Evolutionary conservation across 768 basidiomycete genomes (phyloP).

Genomic region (Phaffia australis): DNA sequence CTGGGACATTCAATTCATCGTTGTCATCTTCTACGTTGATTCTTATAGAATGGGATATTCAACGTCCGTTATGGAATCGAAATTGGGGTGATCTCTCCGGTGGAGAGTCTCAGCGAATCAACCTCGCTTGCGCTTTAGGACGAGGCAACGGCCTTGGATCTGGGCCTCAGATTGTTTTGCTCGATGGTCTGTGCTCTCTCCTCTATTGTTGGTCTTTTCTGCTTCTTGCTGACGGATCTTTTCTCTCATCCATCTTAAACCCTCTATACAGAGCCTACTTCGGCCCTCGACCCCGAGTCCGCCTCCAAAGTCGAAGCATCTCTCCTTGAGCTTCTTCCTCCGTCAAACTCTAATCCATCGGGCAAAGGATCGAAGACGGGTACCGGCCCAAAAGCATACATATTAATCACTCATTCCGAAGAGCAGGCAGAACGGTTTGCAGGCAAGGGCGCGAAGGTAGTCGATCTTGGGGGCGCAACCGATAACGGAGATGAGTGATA

Average conservation of each 20-base stretch:
- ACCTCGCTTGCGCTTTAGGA: conserved; percentile 62
- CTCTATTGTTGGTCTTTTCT: neutral
- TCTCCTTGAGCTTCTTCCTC: conserved; percentile 47
- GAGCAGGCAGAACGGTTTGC: conserved; percentile 25
- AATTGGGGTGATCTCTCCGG: conserved; percentile 72
- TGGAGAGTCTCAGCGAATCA: conserved; percentile 76
- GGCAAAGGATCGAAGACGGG: neutral
- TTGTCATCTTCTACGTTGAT: too few relatives aligned
- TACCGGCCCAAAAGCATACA: conserved; percentile 22
- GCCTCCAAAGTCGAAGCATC: conserved; percentile 56
- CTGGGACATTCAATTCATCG: too few relatives aligned
- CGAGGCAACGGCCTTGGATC: conserved; percentile 39
- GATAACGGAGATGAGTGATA: too few relatives aligned
- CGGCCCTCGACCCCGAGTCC: conserved; percentile 64
- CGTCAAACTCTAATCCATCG: conserved; percentile 8
- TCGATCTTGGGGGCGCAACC: conserved; percentile 9
- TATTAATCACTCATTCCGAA: conserved; percentile 22
- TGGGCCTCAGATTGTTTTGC: conserved; percentile 63
- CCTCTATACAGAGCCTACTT: conserved; percentile 62
- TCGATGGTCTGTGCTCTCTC: conserved; percentile 35
- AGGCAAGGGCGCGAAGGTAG: conserved; percentile 23
- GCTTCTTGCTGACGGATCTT: conserved; percentile 6
- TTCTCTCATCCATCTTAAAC: neutral
- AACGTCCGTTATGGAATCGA: conserved; percentile 60
- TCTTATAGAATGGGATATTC: conserved; percentile 51